Evolutionary conservation across 2,329 filamentous ascomycete species (phyloP), one percentile per base, ranked within the genome.

Genomic region (Aureobasidium mangrovei): DNA sequence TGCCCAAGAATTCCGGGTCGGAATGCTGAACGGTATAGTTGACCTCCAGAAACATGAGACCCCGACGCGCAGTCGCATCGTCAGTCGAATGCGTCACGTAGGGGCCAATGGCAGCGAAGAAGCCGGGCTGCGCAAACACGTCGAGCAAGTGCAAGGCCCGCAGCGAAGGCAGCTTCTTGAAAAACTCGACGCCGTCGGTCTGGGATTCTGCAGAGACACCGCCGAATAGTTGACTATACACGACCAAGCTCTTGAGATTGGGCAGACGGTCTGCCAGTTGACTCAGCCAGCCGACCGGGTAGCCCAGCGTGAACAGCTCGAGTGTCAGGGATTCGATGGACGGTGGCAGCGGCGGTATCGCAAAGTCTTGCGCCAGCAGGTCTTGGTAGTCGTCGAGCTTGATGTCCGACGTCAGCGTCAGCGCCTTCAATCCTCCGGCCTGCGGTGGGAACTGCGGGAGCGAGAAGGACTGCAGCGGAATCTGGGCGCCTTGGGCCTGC

Each of bases 361-460:
- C 59, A 61, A 65, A 70, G 9, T 66, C 60, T 51, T 68, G 51
- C 9, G 60, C 49, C 36, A 77, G 67, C 6, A 71, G 60, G 12
- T 57, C 48, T 52, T 71, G 67, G 64, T 77, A 77, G 38, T 74
- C 70, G 58, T 72, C 69, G 53, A 74, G 67, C 57, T 72, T 72
- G 64, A 77, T 74, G 61, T 75, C 74, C 41, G 69, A 70, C 42
- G 74, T 76, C n/a, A 77, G 62, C 27, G 73, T 77, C 12, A 77
- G 63, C 29, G 72, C 68, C 54, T 67, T 68, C 45, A 76, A 67
- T n/a, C 61, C 63, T n/a, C 63, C 64, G 4, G 74, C 73, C 61
- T 71, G 64, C 0, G 67, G 63, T 2, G 74, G 74, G 59, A 77
- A 76, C 46, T 65, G 62, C 3, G 74, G 74, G 10, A 77, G 62